Conservation (phyloP, 202 grass and related monocot genomes). For the Dendrocalamus latiflorus region DNA sequence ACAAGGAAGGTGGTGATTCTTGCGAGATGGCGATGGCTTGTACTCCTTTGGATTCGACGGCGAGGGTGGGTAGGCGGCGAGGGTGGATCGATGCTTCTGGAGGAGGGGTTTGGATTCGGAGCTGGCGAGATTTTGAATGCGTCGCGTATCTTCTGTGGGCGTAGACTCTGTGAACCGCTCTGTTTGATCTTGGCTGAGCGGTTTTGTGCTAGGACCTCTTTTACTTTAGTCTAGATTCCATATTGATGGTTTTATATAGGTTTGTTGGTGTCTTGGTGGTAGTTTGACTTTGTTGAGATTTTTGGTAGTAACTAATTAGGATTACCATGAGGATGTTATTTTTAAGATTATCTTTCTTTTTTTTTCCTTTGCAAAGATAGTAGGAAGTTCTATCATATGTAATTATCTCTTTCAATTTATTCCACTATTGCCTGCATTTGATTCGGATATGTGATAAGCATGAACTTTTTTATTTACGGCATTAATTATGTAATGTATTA, state of each 20-base stretch:
- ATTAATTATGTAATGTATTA: not conserved
- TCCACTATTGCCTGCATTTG: not conserved
- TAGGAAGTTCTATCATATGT: not conserved
- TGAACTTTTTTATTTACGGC: not conserved
- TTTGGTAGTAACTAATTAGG: not conserved
- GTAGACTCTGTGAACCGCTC: not conserved
- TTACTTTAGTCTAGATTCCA: not conserved
- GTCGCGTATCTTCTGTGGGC: constrained; percentile 2
- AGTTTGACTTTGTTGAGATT: not conserved
- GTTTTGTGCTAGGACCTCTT: not conserved
- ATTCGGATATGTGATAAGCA: not conserved
- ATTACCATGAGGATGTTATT: no score
- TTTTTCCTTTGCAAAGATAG: not conserved
- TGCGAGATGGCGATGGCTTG: not conserved
- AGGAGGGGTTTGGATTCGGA: not conserved
- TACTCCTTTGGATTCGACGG: not conserved
- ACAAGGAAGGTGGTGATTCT: constrained; percentile 8
- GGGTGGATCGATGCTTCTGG: constrained; percentile 1
- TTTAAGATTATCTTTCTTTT: not conserved
- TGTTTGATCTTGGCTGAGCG: not conserved
- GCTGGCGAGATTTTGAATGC: constrained; percentile 28
- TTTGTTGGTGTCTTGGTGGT: no score
- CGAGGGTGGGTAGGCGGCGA: not conserved
- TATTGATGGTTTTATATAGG: not conserved
- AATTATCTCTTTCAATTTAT: not conserved